These are phyloP conservation scores for Acer negundo DNA, from an alignment of 345 rosid genomes.

Conservation along the genomic window DNA sequence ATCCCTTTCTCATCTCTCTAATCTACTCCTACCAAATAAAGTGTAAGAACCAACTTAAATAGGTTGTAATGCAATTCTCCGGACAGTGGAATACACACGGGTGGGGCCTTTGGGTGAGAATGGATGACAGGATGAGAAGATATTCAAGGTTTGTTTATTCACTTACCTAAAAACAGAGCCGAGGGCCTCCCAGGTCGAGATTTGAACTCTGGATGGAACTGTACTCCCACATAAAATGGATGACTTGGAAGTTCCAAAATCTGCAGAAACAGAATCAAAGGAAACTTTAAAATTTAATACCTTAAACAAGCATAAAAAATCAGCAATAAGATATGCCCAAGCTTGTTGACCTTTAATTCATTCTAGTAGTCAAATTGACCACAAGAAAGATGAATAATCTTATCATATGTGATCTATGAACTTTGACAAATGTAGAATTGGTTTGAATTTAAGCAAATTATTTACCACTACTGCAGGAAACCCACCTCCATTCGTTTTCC, in stretches of 20 bases:
- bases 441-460: not conserved
- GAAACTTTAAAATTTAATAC: conserved; percentile 9
- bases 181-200: conserved; percentile 93
- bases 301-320: not conserved
- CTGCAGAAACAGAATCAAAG: conserved; percentile 36
- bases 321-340: not conserved
- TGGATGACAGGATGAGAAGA: not conserved
- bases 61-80: not conserved
- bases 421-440: not conserved
- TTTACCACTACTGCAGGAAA: conserved; percentile 6
- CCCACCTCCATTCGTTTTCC: conserved; percentile 87
- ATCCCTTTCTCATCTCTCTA: not conserved
- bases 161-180: conserved; percentile 71
- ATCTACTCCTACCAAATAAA: not conserved
- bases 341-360: conserved; percentile 10
- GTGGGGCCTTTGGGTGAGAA: not conserved
- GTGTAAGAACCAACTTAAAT: not conserved
- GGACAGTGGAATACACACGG: not conserved
- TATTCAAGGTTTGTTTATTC: not conserved
- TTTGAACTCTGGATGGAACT: conserved; percentile 96
- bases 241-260: conserved; percentile 70
- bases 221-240: conserved; percentile 82
- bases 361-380: not conserved
- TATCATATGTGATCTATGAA: not conserved
- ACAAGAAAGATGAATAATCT: not conserved